Evolutionary conservation across 768 basidiomycete genomes (phyloP), one percentile per base, ranked within the genome.

Genomic region (Lentinula guzmanii): DNA sequence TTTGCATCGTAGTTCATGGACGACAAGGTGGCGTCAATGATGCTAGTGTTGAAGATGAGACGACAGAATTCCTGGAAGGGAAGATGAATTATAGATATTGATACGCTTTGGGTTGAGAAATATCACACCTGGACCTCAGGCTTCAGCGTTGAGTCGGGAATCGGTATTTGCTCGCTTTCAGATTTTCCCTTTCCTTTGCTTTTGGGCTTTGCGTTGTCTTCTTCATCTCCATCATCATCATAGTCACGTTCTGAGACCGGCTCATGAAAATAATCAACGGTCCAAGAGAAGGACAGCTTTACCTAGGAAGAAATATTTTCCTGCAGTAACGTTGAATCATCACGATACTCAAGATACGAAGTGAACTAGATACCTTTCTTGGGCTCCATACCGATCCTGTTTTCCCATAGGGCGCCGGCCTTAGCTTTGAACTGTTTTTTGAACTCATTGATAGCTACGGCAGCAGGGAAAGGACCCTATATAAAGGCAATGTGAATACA

Each of bases 1-100:
- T 80, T 80, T 4, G 85, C 85, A 66, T 86, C 85, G 63, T 86
- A 86, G 63, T 86, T 85, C 82, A 86, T 84, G 5, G 82, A 81
- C 15, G 82, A 80, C 66, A 86, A 69, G 46, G 78, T 76, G 0
- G 82, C 82, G 52, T 82, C 77, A 24, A 86, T 81, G 61, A 85
- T 39, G 81, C 71, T 75, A 11, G 80, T 73, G 6, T 77, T 79
- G 71, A 85, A 86, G 16, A 85, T 83, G 24, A 85, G 75, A 16
- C 70, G 75, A 68, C 80, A 81, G 16, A 85, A 70, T 10, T 70
- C 72, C 79, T 83, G 58, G 2, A 61, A 39, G 8, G 7, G 24
- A 5, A 28, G 28, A 7, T 7, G 35, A 33, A 11, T 16, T 57
- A 57, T 58, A 28, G 62, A 31, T 31, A 18, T 34, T 43, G 28